These are phyloP conservation scores for Thraustochytrium sp. DNA, from an alignment of 352 stramenopile species.

Conservation along the genomic window DNA sequence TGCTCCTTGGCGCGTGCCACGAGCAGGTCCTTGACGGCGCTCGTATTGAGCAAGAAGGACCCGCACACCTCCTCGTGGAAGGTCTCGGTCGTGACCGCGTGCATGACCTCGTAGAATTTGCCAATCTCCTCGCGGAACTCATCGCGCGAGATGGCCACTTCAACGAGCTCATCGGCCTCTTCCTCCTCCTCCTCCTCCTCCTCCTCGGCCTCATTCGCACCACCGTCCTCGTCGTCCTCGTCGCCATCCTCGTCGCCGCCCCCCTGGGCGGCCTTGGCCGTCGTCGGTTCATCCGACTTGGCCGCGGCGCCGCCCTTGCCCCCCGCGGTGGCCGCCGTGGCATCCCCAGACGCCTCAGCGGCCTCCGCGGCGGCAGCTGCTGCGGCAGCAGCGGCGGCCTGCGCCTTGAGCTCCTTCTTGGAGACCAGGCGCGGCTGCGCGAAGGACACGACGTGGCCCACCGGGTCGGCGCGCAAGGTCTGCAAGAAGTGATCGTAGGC, in stretches of 20 bases:
- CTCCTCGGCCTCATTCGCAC: slow-evolving; percentile 13
- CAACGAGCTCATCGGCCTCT: slow-evolving; percentile 1
- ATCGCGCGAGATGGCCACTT: not conserved
- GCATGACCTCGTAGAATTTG: not conserved
- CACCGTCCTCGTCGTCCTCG: slow-evolving; percentile 5
- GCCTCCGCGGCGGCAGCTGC: not conserved
- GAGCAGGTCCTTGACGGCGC: slow-evolving; percentile 1
- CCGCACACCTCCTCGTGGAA: slow-evolving; percentile 23
- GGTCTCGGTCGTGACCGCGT: slow-evolving; percentile 16
- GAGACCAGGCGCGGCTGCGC: not conserved
- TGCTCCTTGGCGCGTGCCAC: not conserved
- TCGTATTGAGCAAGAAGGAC: not conserved
- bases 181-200: slow-evolving; percentile 41
- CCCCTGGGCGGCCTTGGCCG: not conserved
- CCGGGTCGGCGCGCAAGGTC: not conserved
- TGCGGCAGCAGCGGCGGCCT: not conserved
- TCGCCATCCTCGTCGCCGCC: slow-evolving; percentile 8
- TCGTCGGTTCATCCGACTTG: not conserved
- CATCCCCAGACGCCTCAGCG: not conserved
- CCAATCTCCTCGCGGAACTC: slow-evolving; percentile 30
- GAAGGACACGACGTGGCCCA: not conserved
- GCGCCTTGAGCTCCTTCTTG: slow-evolving; percentile 38
- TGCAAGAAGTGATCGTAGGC: not conserved
- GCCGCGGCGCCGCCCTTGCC: not conserved
- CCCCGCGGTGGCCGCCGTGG: not conserved